These are phyloP conservation scores for Amanita subjunquillea DNA, from an alignment of 768 basidiomycete species.

Conservation along the genomic window DNA sequence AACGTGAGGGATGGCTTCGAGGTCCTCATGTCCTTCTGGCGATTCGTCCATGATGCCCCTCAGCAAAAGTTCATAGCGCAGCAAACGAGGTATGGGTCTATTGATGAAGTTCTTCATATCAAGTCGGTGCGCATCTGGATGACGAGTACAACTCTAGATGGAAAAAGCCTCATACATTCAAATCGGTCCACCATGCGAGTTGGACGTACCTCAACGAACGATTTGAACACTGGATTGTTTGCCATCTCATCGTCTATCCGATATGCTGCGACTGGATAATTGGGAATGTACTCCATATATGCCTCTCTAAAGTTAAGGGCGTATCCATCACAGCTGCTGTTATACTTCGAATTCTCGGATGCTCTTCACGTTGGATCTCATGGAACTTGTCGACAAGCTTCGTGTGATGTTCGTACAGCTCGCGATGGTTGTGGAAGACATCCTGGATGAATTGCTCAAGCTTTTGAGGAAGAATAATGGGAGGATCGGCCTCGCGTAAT, in stretches of 20 bases:
- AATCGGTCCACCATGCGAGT: neutral
- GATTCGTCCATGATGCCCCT: constrained; percentile 75
- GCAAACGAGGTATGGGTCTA: constrained; percentile 78
- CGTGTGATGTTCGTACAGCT: constrained; percentile 67
- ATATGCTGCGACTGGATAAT: constrained; percentile 88
- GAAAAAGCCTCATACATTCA: neutral
- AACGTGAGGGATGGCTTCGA: constrained; percentile 74
- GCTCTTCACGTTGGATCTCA: constrained; percentile 81
- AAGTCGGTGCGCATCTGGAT: constrained; percentile 69
- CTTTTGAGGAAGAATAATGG: constrained; percentile 64
- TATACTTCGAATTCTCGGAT: constrained; percentile 69
- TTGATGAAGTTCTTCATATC: constrained; percentile 92
- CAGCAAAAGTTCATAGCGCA: constrained; percentile 80
- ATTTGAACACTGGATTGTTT: constrained; percentile 66
- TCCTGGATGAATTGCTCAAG: constrained; percentile 74
- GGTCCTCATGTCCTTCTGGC: constrained; percentile 66
- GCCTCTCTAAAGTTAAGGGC: constrained; percentile 84
- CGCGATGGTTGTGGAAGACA: constrained; percentile 81
- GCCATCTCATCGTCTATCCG: constrained; percentile 82
- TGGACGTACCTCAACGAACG: constrained; percentile 62
- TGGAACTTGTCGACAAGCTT: constrained; percentile 72
- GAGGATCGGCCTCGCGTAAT: constrained; percentile 61
- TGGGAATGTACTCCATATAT: constrained; percentile 87
- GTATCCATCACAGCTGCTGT: constrained; percentile 83
- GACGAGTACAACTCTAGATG: constrained; percentile 35